Conservation (phyloP, 2,329 filamentous ascomycete species). For the Alternaria burnsii region DNA sequence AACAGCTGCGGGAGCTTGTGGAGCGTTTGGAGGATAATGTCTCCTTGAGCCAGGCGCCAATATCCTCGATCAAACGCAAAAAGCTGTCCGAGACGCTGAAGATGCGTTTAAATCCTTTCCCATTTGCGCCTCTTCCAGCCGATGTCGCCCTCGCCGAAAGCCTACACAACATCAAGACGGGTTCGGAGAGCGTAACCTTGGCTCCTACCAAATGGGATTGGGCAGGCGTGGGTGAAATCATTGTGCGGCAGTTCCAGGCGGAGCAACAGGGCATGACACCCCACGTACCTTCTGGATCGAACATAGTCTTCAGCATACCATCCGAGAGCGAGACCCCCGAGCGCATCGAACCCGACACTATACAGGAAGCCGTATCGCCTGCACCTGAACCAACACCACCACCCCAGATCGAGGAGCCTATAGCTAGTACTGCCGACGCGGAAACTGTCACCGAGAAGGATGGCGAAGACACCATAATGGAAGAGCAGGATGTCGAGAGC, state of each 20-base stretch:
- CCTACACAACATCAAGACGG: conserved; percentile 25
- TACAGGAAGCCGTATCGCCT: conserved; percentile 14
- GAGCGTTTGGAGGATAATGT: conserved; percentile 63
- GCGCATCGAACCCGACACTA: conserved; percentile 14
- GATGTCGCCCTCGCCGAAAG: conserved; percentile 39
- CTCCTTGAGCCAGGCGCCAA: conserved; percentile 61
- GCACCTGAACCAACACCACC: conserved; percentile 13
- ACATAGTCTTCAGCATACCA: conserved; percentile 55
- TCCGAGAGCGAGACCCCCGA: conserved; percentile 33
- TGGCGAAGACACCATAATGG: conserved; percentile 31
- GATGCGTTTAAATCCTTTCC: conserved; percentile 63
- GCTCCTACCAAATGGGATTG: conserved; percentile 54
- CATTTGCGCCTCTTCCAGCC: conserved; percentile 49
- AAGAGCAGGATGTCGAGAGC: conserved; percentile 24
- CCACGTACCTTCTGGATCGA: conserved; percentile 47
- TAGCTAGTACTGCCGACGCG: background rate
- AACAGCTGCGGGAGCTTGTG: conserved; percentile 55
- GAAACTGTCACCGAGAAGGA: conserved; percentile 7
- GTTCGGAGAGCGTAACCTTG: conserved; percentile 50
- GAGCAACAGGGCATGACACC: conserved; percentile 50
- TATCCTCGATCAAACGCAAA: conserved; percentile 59
- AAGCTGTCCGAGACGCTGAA: conserved; percentile 62
- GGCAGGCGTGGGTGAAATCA: conserved; percentile 59
- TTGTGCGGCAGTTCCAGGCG: conserved; percentile 55
- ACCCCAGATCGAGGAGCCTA: conserved; percentile 10